Evolutionary conservation across 192 early-diverging fungal species (phyloP), one percentile per base, ranked within the genome.

Genomic region (Spizellomyces punctatus): DNA sequence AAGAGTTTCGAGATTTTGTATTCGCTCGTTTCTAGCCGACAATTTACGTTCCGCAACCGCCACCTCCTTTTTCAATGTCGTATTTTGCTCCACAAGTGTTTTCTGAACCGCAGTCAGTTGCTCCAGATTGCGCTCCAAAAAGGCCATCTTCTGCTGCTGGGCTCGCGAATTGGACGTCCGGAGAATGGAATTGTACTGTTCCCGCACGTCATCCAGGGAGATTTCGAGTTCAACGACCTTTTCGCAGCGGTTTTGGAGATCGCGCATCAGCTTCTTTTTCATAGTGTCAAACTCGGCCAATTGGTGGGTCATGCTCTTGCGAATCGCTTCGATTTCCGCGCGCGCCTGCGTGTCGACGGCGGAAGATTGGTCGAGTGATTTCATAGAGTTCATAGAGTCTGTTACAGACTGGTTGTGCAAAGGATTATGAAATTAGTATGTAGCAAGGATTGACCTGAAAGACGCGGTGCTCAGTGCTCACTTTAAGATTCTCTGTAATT

Each of bases 241-340:
- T 78, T 99, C 96, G 82, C 95, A 97, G 50, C 96, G 91, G 82
- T 95, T 92, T 81, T 98, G 94, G 52, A 99, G 89, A 76, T 98
- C 96, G 46, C 92, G 91, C 95, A 98, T 96, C 71, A 99, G 83
- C 49, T 92, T 93, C 89, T 98, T 96, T 83, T 96, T 96, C 95
- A 97, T 97, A 66, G 90, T 89, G 69, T 99, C 98, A 82, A 96
- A 98, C 64, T 99, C 96, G 19, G 89, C 81, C 62, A 98, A 86
- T 72, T 95, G 89, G 78, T 90, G 85, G 10, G 90, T 88, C 89
- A 92, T 91, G 10, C 77, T 82, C 74, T 91, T 90, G 55, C 90
- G 82, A 77, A 95, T 90, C 58, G 88, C 80, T 63, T 93, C 92
- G 74, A 93, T 81, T 57, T 94, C 92, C 60, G 88, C 88, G 64